Base-by-base conservation (phyloP, 2,329 filamentous ascomycete species). In the Aspergillus unguis region DNA sequence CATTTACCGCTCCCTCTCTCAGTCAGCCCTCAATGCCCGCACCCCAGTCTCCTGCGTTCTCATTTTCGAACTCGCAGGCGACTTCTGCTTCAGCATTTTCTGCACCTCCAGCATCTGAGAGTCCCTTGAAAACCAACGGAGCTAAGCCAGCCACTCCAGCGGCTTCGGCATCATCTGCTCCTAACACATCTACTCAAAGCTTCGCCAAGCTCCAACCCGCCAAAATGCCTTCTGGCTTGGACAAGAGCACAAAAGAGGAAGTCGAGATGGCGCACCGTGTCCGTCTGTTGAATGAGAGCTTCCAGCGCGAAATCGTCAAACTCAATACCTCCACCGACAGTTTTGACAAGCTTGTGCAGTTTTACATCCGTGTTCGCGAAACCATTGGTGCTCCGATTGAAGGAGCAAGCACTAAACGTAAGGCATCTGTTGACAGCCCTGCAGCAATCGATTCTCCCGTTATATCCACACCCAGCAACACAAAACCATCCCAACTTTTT, bases 281-380 rank as follows among this genome's bases (percentile, higher is more conserved):
- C 11, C 67, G 66, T 29, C 57, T 60, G 11, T 52, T 75, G 50
- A 73, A 74, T 50, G 57, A 63, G 31, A 61, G 58, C 23, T 71
- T 75, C 54, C 63, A 71, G 49, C 61, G 62, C 6, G 60, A 67
- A 41, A 45, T 75, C 8, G 58, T 64, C 8, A 55, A 58, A 3
- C 54, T 67, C 26, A 62, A 74, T 51, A 67, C 71, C 5, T 56
- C 61, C 11, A 63, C 47, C 2, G 57, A 71, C 42, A 63, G 67
- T 41, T 70, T 75, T 44, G 71, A 74, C 49, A 55, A 59, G 11
- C 33, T 71, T 32, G 60, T 76, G 28, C 56, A 68, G 4, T 68
- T 68, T 48, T 76, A 75, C 54, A 58, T 71, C 46, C 65, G 65
- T 41, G 62, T 70, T 47, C 71, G 73, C 41, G 66, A 69, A 17